These are phyloP conservation scores for Dothidotthia symphoricarpi DNA, from an alignment of 2,329 filamentous ascomycete genomes.

Conservation along the genomic window DNA sequence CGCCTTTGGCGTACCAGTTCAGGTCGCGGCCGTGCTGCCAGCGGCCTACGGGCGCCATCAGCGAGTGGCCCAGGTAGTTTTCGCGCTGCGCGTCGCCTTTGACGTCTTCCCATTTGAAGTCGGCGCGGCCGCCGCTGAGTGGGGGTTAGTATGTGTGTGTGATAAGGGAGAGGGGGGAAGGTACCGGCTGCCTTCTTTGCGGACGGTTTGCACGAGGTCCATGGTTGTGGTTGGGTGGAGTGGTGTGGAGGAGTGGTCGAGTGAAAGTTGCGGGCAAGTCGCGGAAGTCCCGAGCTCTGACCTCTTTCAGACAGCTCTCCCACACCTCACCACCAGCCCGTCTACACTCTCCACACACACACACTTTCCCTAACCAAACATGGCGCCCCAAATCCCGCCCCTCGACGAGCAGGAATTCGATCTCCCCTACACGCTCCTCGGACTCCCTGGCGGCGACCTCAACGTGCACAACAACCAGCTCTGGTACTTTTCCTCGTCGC, in stretches of 20 bases:
- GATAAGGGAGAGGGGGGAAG: constrained; percentile 4
- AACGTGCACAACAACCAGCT: constrained; percentile 46
- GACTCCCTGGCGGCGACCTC: constrained; percentile 23
- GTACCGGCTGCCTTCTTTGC: constrained; percentile 79
- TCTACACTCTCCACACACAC: constrained; percentile 4
- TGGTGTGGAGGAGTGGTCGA: background rate
- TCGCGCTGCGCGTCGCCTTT: constrained; percentile 83
- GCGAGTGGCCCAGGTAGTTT: constrained; percentile 83
- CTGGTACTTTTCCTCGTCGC: constrained; percentile 61
- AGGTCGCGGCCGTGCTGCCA: constrained; percentile 80
- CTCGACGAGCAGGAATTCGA: constrained; percentile 37
- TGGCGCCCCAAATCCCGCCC: constrained; percentile 30
- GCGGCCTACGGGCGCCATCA: constrained; percentile 88
- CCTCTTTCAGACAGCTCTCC: constrained; percentile 3
- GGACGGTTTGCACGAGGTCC: constrained; percentile 90
- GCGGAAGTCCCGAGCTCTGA: constrained; percentile 19
- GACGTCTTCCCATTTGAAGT: constrained; percentile 97
- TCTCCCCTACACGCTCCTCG: constrained; percentile 21
- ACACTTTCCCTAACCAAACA: constrained; percentile 9
- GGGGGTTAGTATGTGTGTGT: constrained; percentile 4
- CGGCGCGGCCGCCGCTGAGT: constrained; percentile 72
- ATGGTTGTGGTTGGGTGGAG: constrained; percentile 51
- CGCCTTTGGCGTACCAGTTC: constrained; percentile 62
- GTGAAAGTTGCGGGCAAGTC: constrained; percentile 23
- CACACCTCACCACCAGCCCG: constrained; percentile 3